Evolutionary conservation across 148 eudicot genomes (phyloP).

Genomic region (Camellia granthamiana): DNA sequence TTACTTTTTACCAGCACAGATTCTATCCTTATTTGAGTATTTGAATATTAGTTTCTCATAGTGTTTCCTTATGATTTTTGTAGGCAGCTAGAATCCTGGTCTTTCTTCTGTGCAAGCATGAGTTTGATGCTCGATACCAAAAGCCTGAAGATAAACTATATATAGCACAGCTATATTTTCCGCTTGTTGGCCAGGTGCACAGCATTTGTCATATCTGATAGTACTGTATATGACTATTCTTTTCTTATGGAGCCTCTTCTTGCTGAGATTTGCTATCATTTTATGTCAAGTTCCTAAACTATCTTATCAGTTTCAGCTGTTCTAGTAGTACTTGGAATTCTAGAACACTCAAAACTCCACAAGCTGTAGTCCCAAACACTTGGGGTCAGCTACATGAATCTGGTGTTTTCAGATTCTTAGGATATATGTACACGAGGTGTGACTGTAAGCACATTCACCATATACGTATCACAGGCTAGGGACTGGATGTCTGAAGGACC

Average conservation of each 20-base stretch:
- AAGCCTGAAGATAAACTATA: slow-evolving; percentile 96
- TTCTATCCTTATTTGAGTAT: neutral
- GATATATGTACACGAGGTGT: neutral
- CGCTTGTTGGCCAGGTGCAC: slow-evolving; percentile 89
- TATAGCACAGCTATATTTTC: slow-evolving; percentile 93
- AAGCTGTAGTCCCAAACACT: neutral
- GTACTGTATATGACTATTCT: neutral
- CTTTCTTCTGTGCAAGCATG: slow-evolving; percentile 96
- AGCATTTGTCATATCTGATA: neutral
- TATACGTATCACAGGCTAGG: neutral
- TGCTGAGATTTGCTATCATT: neutral
- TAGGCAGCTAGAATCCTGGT: slow-evolving; percentile 97
- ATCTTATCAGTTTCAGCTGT: neutral
- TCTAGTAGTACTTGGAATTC: neutral
- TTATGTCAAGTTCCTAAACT: neutral
- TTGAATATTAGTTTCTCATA: slow-evolving; percentile 8
- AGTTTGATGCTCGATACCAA: slow-evolving; percentile 94
- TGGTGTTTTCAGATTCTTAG: no score
- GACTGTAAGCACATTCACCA: neutral
- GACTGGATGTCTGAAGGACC: neutral
- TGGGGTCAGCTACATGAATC: neutral
- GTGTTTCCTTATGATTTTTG: slow-evolving; percentile 17
- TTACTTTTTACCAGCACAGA: neutral
- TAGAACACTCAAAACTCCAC: neutral
- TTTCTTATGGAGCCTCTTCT: neutral